Evolutionary conservation across 352 stramenopile species (phyloP).

Genomic region (Phytophthora agathidicida): DNA sequence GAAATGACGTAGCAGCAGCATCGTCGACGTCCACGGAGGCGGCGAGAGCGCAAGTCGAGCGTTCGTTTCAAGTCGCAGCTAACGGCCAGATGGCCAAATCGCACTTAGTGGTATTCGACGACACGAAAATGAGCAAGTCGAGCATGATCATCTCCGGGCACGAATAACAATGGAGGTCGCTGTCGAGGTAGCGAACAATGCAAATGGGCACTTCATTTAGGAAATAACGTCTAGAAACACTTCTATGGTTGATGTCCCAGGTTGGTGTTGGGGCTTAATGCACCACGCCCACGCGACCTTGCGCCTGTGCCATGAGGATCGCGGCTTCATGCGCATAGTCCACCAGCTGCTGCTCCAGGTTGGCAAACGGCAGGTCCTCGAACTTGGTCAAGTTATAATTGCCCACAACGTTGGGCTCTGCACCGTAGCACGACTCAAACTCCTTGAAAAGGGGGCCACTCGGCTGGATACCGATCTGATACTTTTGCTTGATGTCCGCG

Average conservation of each 20-base stretch:
- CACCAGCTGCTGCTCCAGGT: constrained; percentile 57
- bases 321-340: constrained; percentile 59
- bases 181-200: too few relatives aligned
- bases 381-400: constrained; percentile 57
- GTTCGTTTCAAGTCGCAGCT: constrained; percentile 14
- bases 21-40: neutral
- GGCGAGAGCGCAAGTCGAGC: neutral
- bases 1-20: constrained; percentile 17
- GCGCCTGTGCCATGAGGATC: constrained; percentile 24
- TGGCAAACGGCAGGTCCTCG: constrained; percentile 44
- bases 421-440: constrained; percentile 60
- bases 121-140: neutral
- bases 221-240: constrained; percentile 32
- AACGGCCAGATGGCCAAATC: constrained; percentile 2
- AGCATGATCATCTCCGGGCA: too few relatives aligned
- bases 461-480: constrained; percentile 49
- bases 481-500: constrained; percentile 48
- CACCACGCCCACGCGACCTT: constrained; percentile 18
- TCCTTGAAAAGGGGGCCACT: constrained; percentile 52
- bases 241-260: constrained; percentile 19
- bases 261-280: constrained; percentile 5
- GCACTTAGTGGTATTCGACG: constrained; percentile 13
- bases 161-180: too few relatives aligned
- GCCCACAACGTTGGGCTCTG: constrained; percentile 33
- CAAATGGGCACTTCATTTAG: constrained; percentile 16